These are phyloP conservation scores for Cryptomeria japonica DNA, from an alignment of 75 land plant species.

Conservation along the genomic window DNA sequence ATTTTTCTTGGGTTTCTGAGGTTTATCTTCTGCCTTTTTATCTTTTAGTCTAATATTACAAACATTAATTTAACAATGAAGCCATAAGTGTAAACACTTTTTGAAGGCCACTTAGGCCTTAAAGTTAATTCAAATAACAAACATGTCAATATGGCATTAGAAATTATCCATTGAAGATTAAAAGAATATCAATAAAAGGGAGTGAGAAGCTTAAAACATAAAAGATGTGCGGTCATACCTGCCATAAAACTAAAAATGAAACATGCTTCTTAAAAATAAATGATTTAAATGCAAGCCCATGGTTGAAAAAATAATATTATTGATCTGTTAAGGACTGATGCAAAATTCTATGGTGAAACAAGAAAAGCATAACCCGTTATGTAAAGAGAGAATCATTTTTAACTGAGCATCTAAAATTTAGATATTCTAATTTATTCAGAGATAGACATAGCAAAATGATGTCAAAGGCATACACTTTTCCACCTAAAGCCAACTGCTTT, in stretches of 20 bases:
- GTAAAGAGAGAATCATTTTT: not conserved
- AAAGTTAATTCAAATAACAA: not conserved
- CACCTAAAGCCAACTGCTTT: not conserved
- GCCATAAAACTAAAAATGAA: not conserved
- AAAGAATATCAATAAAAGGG: not conserved
- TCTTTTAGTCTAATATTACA: not conserved
- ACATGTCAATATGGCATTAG: not conserved
- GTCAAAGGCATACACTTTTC: not conserved
- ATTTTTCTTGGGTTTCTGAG: not conserved
- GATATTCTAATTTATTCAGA: not conserved
- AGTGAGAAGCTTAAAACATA: not conserved
- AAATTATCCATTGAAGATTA: not conserved
- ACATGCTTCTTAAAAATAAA: not conserved
- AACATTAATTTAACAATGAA: not conserved
- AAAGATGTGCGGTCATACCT: not conserved
- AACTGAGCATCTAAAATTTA: not conserved
- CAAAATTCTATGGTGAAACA: not conserved
- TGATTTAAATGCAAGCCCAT: not conserved
- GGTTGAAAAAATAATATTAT: not conserved
- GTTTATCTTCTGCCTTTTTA: not conserved
- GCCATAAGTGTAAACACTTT: not conserved
- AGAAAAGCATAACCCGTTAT: not conserved
- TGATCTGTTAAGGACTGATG: not conserved
- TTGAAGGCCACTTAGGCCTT: not conserved
- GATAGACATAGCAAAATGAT: not conserved